Percentiles rank a stretch among this genome's conserved stretches.
Evolutionary conservation across 2,329 filamentous ascomycete species (phyloP).

Genomic region (Apiospora pterosperma): DNA sequence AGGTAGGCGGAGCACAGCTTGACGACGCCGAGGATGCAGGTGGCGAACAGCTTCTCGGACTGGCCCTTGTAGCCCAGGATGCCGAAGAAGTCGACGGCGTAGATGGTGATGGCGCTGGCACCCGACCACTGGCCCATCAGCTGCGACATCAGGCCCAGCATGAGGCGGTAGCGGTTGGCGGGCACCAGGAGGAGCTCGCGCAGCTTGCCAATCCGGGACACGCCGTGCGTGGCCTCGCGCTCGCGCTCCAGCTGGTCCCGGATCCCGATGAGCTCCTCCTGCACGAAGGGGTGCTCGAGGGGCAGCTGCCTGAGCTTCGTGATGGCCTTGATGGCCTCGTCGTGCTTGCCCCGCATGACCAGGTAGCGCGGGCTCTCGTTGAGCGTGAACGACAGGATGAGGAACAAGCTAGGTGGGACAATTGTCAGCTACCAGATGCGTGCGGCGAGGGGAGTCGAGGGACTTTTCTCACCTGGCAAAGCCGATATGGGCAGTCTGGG

Average conservation of each 20-base stretch:
- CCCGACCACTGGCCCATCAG: conserved; percentile 41
- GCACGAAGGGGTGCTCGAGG: conserved; percentile 30
- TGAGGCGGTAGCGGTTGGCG: conserved; percentile 41
- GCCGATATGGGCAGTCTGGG: conserved; percentile 10
- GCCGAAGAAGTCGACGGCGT: conserved; percentile 52
- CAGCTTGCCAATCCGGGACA: conserved; percentile 37
- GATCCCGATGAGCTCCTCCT: conserved; percentile 20
- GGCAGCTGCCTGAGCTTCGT: conserved; percentile 14
- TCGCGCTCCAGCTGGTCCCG: conserved; percentile 40
- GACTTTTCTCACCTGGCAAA: conserved; percentile 6
- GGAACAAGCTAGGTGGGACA: not conserved
- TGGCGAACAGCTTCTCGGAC: conserved; percentile 53
- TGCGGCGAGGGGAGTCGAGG: too few species aligned
- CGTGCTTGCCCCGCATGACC: conserved; percentile 9
- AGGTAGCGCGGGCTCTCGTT: conserved; percentile 12
- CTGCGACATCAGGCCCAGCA: conserved; percentile 40
- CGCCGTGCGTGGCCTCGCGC: conserved; percentile 43
- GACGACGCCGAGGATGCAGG: conserved; percentile 54
- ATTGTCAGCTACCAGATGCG: too few species aligned
- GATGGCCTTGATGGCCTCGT: conserved; percentile 10
- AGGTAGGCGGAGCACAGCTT: conserved; percentile 49
- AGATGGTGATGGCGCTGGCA: conserved; percentile 48
- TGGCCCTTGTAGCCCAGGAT: conserved; percentile 51
- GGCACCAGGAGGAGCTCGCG: conserved; percentile 39
- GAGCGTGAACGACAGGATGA: conserved; percentile 11